Evolutionary conservation across 495 filamentous ascomycete genomes (phyloP).

Genomic region (Penicillium manginii): DNA sequence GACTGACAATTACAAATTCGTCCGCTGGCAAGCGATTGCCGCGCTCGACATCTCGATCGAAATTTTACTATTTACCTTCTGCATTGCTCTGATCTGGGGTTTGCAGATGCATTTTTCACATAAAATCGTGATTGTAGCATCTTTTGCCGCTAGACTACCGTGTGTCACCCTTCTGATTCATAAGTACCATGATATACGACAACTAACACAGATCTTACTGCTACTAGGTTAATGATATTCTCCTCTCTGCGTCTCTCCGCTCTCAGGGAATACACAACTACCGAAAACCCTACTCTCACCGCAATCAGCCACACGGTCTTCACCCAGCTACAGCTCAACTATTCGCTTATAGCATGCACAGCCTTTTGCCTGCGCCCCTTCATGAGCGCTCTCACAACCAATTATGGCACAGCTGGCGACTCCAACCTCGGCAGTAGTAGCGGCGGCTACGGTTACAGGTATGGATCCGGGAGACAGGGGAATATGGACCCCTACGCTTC

Average conservation of each 20-base stretch:
- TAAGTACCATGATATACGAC: background rate
- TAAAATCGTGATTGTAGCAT: background rate
- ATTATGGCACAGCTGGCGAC: background rate
- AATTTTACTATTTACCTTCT: slow-evolving; percentile 13
- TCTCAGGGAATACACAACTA: background rate
- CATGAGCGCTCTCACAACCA: background rate
- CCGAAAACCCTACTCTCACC: slow-evolving; percentile 30
- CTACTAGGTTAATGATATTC: background rate
- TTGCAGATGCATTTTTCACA: background rate
- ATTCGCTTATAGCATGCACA: slow-evolving; percentile 26
- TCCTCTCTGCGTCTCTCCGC: background rate
- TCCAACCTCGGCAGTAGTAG: background rate
- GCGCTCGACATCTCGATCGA: background rate
- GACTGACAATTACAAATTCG: background rate
- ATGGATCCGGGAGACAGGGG: background rate
- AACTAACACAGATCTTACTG: background rate
- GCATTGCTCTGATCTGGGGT: background rate
- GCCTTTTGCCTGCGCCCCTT: slow-evolving; percentile 10
- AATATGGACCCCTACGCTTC: background rate
- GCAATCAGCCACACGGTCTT: slow-evolving; percentile 31
- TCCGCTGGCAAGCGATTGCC: background rate
- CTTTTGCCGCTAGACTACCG: background rate
- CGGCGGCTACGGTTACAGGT: background rate
- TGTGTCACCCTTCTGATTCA: background rate
- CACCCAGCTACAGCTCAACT: slow-evolving; percentile 40